These are phyloP conservation scores for Spathaspora hagerdaliae DNA, from an alignment of 805 yeast genomes.

Conservation along the genomic window DNA sequence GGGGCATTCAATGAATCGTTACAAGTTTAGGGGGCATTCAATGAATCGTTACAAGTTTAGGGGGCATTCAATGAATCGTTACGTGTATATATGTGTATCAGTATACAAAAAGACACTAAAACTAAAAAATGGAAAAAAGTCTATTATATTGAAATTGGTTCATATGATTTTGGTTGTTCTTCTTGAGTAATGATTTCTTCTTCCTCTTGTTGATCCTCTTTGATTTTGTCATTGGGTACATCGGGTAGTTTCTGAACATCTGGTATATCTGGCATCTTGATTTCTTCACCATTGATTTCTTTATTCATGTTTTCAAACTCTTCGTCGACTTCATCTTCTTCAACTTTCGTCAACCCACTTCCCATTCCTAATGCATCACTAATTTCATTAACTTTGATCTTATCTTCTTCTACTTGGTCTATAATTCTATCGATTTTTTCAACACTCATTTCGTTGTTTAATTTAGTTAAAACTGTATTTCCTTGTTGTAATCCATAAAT, in stretches of 20 bases:
- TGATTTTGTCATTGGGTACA: slow-evolving; percentile 18
- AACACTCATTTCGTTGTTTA: slow-evolving; percentile 74
- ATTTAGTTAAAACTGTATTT: slow-evolving; percentile 64
- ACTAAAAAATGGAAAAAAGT: neutral
- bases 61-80: neutral
- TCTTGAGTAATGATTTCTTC: slow-evolving; percentile 6
- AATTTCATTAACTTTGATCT: slow-evolving; percentile 72
- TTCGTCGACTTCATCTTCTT: slow-evolving; percentile 63
- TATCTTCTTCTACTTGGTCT: slow-evolving; percentile 83
- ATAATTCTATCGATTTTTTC: slow-evolving; percentile 77
- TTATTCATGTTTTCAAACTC: slow-evolving; percentile 51
- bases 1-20: neutral
- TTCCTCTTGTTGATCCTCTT: slow-evolving; percentile 12
- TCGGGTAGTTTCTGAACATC: slow-evolving; percentile 20
- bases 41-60: slow-evolving; percentile 67
- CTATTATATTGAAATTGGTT: slow-evolving; percentile 12
- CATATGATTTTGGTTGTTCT: slow-evolving; percentile 9
- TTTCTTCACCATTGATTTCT: slow-evolving; percentile 31
- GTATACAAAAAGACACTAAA: no score
- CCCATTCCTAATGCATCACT: slow-evolving; percentile 48
- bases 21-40: no score
- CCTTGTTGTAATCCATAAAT: slow-evolving; percentile 79
- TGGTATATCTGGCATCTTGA: slow-evolving; percentile 17
- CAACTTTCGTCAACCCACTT: slow-evolving; percentile 35
- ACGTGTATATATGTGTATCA: no score